These are phyloP conservation scores for Didymella glomerata DNA, from an alignment of 2,329 filamentous ascomycete genomes.

Conservation along the genomic window DNA sequence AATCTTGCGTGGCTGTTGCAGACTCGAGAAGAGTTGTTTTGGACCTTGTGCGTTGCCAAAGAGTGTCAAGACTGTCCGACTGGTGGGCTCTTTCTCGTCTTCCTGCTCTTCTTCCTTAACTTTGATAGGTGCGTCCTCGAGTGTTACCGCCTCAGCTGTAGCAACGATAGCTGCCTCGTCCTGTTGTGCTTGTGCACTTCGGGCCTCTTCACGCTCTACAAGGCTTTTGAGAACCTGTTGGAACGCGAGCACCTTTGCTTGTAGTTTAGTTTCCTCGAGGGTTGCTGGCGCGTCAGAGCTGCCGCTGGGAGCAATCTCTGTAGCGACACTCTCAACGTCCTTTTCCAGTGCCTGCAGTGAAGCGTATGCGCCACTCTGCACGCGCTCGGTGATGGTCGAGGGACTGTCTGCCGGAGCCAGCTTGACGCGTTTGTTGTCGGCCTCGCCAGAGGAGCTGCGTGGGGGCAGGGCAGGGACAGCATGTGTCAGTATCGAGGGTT, in stretches of 20 bases:
- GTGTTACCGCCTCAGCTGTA: constrained; percentile 18
- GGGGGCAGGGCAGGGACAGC: constrained; percentile 41
- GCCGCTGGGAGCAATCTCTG: constrained; percentile 50
- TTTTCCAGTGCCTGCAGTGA: constrained; percentile 54
- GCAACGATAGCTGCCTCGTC: constrained; percentile 19
- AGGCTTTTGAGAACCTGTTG: constrained; percentile 43
- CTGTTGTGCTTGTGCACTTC: constrained; percentile 22
- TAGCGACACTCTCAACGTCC: constrained; percentile 54
- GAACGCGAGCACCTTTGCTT: constrained; percentile 46
- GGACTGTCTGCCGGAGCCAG: constrained; percentile 46
- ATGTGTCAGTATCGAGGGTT: constrained; percentile 57
- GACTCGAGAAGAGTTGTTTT: constrained; percentile 85
- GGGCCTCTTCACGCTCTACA: constrained; percentile 41
- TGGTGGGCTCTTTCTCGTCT: constrained; percentile 42
- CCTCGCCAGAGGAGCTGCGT: constrained; percentile 50
- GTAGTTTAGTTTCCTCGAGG: constrained; percentile 47
- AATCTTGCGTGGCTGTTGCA: constrained; percentile 65
- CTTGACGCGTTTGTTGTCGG: constrained; percentile 57
- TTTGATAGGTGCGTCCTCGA: constrained; percentile 25
- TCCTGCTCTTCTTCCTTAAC: constrained; percentile 36
- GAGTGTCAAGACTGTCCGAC: constrained; percentile 74
- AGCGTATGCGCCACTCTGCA: constrained; percentile 52
- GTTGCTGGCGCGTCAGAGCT: constrained; percentile 38
- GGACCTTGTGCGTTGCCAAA: constrained; percentile 77
- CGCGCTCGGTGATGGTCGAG: constrained; percentile 50